A percentile compares a stretch with the other conserved stretches of the same genome.
Evolutionary conservation across 2,329 filamentous ascomycete species (phyloP).

Genomic region (Arthrobotrys sphaeroides): DNA sequence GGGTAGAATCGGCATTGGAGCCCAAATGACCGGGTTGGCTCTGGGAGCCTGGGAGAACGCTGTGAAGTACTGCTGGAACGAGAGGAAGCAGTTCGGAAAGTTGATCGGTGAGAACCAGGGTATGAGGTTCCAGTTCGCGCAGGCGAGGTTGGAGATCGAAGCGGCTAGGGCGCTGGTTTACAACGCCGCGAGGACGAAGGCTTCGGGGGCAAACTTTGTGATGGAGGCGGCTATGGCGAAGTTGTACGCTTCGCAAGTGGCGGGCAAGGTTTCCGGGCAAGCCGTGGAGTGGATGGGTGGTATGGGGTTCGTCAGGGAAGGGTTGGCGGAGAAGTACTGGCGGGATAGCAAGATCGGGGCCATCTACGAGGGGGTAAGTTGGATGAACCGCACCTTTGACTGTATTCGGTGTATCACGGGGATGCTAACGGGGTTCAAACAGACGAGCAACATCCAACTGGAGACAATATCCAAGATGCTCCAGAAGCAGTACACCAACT

Average conservation of each 20-base stretch:
- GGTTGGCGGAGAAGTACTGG: conserved; percentile 97
- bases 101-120: conserved; percentile 96
- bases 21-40: conserved; percentile 97
- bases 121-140: conserved; percentile 98
- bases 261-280: conserved; percentile 81
- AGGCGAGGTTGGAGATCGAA: conserved; percentile 91
- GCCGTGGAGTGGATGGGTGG: conserved; percentile 99
- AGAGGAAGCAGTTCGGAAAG: conserved; percentile 94
- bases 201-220: conserved; percentile 89
- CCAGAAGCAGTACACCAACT: conserved; percentile 74
- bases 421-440: not conserved
- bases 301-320: conserved; percentile 97
- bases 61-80: conserved; percentile 95
- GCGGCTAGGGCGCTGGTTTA: conserved; percentile 92
- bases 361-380: conserved; percentile 85
- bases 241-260: conserved; percentile 91
- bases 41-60: conserved; percentile 96
- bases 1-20: conserved; percentile 95
- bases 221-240: conserved; percentile 98
- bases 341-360: conserved; percentile 98
- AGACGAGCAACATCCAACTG: conserved; percentile 72
- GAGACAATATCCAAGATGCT: conserved; percentile 76
- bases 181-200: conserved; percentile 97
- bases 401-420: conserved; percentile 50
- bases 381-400: conserved; percentile 50